These are phyloP conservation scores for Marasmius oreades DNA, from an alignment of 1,284 basidiomycete species.

Conservation along the genomic window DNA sequence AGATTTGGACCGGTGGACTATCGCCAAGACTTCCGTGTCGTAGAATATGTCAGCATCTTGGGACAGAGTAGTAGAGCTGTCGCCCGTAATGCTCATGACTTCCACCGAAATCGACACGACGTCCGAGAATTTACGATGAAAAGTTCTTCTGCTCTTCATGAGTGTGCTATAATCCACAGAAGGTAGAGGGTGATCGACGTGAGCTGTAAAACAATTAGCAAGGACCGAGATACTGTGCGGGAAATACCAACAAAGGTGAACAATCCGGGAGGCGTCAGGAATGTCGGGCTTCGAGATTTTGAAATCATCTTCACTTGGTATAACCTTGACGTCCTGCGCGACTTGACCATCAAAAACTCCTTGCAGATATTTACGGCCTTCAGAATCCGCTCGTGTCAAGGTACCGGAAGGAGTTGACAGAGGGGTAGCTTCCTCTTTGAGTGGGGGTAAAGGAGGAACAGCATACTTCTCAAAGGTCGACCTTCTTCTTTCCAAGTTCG, in stretches of 20 bases:
- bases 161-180: constrained; percentile 46
- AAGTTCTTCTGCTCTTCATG: constrained; percentile 26
- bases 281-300: neutral
- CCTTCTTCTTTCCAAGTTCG: constrained; percentile 48
- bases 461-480: constrained; percentile 68
- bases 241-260: constrained; percentile 28
- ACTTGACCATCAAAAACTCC: neutral
- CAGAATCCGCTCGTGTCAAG: constrained; percentile 33
- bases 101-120: constrained; percentile 67
- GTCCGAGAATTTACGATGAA: constrained; percentile 34
- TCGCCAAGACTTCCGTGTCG: constrained; percentile 62
- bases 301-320: neutral
- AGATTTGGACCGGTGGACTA: constrained; percentile 66
- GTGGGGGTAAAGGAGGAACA: constrained; percentile 54
- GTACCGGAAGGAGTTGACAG: constrained; percentile 53
- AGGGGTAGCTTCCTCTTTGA: constrained; percentile 67
- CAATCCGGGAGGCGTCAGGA: constrained; percentile 15
- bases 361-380: constrained; percentile 3
- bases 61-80: constrained; percentile 39
- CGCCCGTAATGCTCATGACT: constrained; percentile 54
- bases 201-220: constrained; percentile 26
- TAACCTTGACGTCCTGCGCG: neutral
- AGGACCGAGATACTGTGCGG: neutral
- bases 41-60: constrained; percentile 57
- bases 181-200: constrained; percentile 44